A percentile compares a stretch with the other conserved stretches of the same genome.
phyloP scores from a whole-genome alignment of 441 rosid genomes.

The Gossypium davidsonii region DNA sequence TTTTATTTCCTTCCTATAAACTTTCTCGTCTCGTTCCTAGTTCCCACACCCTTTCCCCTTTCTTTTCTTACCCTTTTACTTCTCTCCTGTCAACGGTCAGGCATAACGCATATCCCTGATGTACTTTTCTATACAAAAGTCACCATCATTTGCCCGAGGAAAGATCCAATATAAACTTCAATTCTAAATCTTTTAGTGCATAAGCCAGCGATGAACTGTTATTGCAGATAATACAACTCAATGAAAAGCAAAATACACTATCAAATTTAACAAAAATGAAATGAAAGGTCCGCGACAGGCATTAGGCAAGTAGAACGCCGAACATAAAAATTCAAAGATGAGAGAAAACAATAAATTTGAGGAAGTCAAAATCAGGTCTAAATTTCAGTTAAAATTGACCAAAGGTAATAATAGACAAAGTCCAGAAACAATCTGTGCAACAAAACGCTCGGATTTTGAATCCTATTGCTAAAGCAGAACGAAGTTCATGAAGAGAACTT shows the following conservation, averaged over 20 bases:
- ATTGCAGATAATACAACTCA: neutral
- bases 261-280: neutral
- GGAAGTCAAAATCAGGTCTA: slow-evolving; percentile 8
- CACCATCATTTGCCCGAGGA: neutral
- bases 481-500: neutral
- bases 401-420: slow-evolving; percentile 3
- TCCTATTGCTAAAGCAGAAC: neutral
- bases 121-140: neutral
- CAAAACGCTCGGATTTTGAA: neutral
- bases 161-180: neutral
- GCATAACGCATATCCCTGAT: neutral
- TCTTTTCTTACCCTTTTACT: neutral
- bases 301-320: neutral
- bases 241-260: neutral
- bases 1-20: neutral
- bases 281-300: neutral
- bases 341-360: neutral
- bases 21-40: neutral
- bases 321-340: neutral
- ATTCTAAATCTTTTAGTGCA: neutral
- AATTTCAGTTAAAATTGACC: slow-evolving; percentile 9
- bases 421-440: neutral
- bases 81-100: neutral
- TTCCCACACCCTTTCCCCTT: neutral
- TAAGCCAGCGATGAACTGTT: neutral